phyloP scores from a whole-genome alignment of 164 flowering plant species.

The Chimonanthus praecox region DNA sequence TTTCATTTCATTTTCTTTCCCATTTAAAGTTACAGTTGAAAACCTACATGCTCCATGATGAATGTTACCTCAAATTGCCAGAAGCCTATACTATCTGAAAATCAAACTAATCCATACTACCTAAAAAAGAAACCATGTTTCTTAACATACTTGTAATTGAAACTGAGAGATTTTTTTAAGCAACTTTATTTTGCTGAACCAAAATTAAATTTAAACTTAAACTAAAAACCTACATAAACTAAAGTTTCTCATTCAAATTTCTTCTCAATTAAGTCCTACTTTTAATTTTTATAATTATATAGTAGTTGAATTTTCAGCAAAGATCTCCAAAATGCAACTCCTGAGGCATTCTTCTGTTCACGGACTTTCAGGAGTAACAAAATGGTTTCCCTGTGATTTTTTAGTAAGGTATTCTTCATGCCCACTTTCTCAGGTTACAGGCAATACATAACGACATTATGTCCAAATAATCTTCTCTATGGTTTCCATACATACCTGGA shows the following conservation, averaged over 20 bases:
- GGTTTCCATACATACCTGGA: neutral
- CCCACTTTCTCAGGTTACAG: neutral
- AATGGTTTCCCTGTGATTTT: neutral
- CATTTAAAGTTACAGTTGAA: neutral
- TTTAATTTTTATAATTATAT: too few species aligned
- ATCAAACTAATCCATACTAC: neutral
- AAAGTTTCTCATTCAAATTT: too few species aligned
- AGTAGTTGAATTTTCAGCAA: neutral
- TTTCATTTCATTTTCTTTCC: neutral
- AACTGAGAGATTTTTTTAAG: neutral
- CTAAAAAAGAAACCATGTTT: neutral
- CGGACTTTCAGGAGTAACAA: neutral
- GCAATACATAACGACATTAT: too few species aligned
- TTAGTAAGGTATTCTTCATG: neutral
- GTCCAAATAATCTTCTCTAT: neutral
- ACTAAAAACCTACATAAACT: too few species aligned
- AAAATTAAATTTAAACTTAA: neutral
- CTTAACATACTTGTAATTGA: neutral
- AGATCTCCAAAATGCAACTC: neutral
- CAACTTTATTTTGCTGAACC: neutral
- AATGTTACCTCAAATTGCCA: neutral
- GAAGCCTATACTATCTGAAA: neutral
- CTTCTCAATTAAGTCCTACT: too few species aligned
- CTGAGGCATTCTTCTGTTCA: neutral
- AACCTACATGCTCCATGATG: neutral